phyloP scores from a whole-genome alignment of 108 stramenopile species.

The Fistulifera pelliculosa region DNA sequence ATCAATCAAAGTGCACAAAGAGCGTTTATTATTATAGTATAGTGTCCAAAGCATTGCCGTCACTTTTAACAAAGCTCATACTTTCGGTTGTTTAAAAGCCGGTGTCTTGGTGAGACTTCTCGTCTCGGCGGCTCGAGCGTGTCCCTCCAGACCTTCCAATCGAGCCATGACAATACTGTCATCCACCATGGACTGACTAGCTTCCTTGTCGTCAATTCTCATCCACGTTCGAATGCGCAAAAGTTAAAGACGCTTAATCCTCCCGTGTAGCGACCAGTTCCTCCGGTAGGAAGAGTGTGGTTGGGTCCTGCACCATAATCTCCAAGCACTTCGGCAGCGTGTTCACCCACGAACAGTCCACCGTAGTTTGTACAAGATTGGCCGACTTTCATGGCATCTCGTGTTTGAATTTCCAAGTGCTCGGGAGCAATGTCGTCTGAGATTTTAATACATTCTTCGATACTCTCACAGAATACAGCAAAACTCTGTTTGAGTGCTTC shows the following conservation, averaged over 20 bases:
- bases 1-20: no score
- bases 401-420: conserved; percentile 95
- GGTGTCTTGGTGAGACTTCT: conserved; percentile 32
- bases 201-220: conserved; percentile 74
- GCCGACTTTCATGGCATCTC: conserved; percentile 63
- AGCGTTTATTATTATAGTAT: no score
- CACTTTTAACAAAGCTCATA: conserved; percentile 2
- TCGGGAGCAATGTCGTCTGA: conserved; percentile 92
- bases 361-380: conserved; percentile 85
- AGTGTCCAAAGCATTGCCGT: no score
- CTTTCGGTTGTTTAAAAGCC: conserved; percentile 13
- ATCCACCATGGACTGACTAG: conserved; percentile 71
- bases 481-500: conserved; percentile 78
- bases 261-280: conserved; percentile 96
- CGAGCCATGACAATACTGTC: conserved; percentile 93
- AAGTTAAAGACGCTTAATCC: conserved; percentile 96
- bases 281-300: conserved; percentile 97
- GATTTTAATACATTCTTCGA: conserved; percentile 82
- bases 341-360: conserved; percentile 89
- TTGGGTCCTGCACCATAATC: conserved; percentile 99
- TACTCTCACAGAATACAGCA: conserved; percentile 64
- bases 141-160: conserved; percentile 96
- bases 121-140: conserved; percentile 93
- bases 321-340: conserved; percentile 96
- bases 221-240: conserved; percentile 95